Evolutionary conservation across 257 asterid genomes (phyloP), one percentile per base, ranked within the genome.

Genomic region (Solanum megistacrolobum): DNA sequence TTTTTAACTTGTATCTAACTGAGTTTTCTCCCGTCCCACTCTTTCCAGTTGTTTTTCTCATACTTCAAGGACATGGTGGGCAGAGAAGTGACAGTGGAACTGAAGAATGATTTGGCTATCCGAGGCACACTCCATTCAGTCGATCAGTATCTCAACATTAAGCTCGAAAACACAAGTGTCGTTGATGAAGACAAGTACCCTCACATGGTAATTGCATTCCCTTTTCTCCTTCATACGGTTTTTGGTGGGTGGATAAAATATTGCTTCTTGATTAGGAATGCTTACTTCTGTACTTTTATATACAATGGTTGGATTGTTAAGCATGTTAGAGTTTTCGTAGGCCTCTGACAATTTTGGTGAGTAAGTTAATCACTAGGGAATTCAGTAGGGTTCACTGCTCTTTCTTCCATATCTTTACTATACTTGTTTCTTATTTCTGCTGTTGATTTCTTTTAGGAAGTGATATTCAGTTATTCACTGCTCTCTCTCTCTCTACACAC

Each of bases 41-140:
- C 84, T 79, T 88, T 91, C 95, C 96, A 96, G 99, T 91, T 96
- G 95, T 96, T 96, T 92, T 97, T 97, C 94, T 97, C 99, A 89
- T 97, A 97, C 86, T 97, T 97, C 95, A 97, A 96, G 95, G 98
- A 96, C 90, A 90, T 97, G 93, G 99, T 97, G 83, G 98, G 99
- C 38, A 91, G 98, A 87, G 99, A 97, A 92, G 99, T 97, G 85
- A 96, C 98, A 23, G 99, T 97, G 88, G 98, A 97, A 91, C 88
- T 97, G 86, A 97, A 97, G 98, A 97, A 97, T 88, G 99, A 97
- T 92, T 93, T 96, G 86, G 99, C 99, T 2, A 94, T 96, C 84
- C 92, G 95, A 84, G 98, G 99, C 36, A 96, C 98, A 55, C 95
- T 96, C 65, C 98, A 95, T 89, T 96, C 99, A 21, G 99, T 96